These are phyloP conservation scores for Vitrella brassicaformis DNA, from an alignment of 73 alveolate genomes.

Conservation along the genomic window DNA sequence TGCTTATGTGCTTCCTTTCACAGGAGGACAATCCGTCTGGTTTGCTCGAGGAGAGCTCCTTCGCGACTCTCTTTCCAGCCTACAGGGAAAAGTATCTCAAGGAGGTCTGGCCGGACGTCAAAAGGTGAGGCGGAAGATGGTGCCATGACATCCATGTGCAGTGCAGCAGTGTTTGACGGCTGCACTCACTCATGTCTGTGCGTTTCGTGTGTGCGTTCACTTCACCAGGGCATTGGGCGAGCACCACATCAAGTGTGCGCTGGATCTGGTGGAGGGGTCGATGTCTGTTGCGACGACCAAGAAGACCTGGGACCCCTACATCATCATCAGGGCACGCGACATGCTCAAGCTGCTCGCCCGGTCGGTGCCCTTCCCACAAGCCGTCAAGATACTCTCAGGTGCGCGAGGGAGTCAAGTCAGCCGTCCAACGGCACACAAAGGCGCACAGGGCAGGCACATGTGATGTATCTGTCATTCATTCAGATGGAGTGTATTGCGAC, in stretches of 20 bases:
- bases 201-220: too few relatives aligned
- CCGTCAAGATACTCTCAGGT: conserved; percentile 39
- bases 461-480: background rate
- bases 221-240: conserved; percentile 57
- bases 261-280: conserved; percentile 93
- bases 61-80: conserved; percentile 94
- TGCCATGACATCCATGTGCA: too few relatives aligned
- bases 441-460: background rate
- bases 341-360: conserved; percentile 87
- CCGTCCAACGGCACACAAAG: too few relatives aligned
- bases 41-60: conserved; percentile 79
- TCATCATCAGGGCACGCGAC: conserved; percentile 88
- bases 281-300: conserved; percentile 90
- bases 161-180: too few relatives aligned
- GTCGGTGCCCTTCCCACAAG: conserved; percentile 93
- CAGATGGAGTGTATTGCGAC: conserved; percentile 83
- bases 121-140: background rate
- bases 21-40: conserved; percentile 78
- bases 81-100: conserved; percentile 89
- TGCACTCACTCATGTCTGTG: too few relatives aligned
- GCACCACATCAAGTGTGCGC: conserved; percentile 72
- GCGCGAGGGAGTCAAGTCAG: background rate
- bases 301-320: conserved; percentile 96
- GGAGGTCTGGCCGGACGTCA: conserved; percentile 43
- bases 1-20: background rate